These are phyloP conservation scores for Prunus padus DNA, from an alignment of 306 rosid genomes.

Conservation along the genomic window DNA sequence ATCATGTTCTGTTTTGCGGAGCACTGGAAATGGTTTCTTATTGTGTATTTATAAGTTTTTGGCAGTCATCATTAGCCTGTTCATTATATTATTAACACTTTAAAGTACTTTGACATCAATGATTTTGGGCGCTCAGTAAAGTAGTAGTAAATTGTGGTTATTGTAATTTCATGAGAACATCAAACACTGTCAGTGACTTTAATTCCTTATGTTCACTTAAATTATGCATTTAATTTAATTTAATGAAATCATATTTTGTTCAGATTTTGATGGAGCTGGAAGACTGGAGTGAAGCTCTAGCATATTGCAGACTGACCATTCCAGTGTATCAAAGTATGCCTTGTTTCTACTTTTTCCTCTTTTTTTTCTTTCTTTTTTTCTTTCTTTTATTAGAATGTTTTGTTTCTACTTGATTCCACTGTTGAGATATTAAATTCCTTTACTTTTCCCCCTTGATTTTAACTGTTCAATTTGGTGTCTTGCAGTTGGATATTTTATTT, in stretches of 20 bases:
- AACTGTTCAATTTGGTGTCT: slow-evolving; percentile 18
- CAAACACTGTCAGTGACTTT: not conserved
- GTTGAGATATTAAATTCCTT: slow-evolving; percentile 12
- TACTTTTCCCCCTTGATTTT: slow-evolving; percentile 1
- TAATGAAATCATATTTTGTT: slow-evolving; percentile 13
- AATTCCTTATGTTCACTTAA: not conserved
- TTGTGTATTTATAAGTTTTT: too few relatives aligned
- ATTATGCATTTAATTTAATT: not conserved
- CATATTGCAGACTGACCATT: slow-evolving; percentile 80
- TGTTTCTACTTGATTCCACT: slow-evolving; percentile 9
- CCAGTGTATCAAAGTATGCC: slow-evolving; percentile 78
- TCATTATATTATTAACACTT: not conserved
- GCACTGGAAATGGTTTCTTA: not conserved
- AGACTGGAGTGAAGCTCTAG: slow-evolving; percentile 78
- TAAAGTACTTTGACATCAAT: not conserved
- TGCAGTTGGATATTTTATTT: slow-evolving; percentile 3
- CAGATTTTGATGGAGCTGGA: slow-evolving; percentile 84
- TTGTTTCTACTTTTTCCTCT: not conserved
- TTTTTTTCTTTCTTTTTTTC: not conserved
- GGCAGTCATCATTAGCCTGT: not conserved
- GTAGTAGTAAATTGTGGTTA: not conserved
- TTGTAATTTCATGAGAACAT: not conserved
- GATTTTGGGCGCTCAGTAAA: not conserved
- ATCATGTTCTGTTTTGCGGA: not conserved
- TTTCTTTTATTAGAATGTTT: too few relatives aligned